These are phyloP conservation scores for Candida mesenterica DNA, from an alignment of 1,139 yeast genomes.

Conservation along the genomic window DNA sequence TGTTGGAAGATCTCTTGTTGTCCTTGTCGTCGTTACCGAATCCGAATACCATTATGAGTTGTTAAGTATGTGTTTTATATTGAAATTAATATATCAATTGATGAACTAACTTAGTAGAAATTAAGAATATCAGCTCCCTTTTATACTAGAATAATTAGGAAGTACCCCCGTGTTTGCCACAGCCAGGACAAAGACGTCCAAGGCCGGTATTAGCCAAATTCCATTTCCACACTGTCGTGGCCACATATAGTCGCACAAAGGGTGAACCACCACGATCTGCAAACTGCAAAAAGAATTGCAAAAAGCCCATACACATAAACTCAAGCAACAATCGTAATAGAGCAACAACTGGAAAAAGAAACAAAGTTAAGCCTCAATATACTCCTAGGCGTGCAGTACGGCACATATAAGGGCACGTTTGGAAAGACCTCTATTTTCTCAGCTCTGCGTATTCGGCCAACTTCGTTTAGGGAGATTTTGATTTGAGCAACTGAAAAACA, in stretches of 20 bases:
- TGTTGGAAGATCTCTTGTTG: constrained; percentile 10
- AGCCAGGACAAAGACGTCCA: not conserved
- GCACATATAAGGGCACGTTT: not conserved
- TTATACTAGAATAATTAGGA: not conserved
- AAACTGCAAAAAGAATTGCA: not conserved
- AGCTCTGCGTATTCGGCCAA: too few relatives aligned
- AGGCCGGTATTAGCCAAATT: too few relatives aligned
- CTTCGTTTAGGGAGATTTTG: too few relatives aligned
- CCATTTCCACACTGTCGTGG: not conserved
- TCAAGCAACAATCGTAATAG: too few relatives aligned
- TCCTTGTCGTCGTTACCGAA: constrained; percentile 17
- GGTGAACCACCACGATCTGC: not conserved
- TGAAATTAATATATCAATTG: not conserved
- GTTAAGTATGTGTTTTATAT: constrained; percentile 1
- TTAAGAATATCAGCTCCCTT: not conserved
- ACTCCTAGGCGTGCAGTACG: too few relatives aligned
- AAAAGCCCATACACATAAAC: too few relatives aligned
- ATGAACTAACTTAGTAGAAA: too few relatives aligned
- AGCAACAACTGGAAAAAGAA: too few relatives aligned
- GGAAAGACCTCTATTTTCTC: not conserved
- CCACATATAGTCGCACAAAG: too few relatives aligned
- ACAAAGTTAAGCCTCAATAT: too few relatives aligned
- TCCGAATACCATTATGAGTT: constrained; percentile 18
- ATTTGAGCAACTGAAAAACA: not conserved
- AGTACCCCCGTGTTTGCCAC: not conserved